Evolutionary conservation across 2,329 filamentous ascomycete species (phyloP).

Genomic region (Diaporthe capsici): DNA sequence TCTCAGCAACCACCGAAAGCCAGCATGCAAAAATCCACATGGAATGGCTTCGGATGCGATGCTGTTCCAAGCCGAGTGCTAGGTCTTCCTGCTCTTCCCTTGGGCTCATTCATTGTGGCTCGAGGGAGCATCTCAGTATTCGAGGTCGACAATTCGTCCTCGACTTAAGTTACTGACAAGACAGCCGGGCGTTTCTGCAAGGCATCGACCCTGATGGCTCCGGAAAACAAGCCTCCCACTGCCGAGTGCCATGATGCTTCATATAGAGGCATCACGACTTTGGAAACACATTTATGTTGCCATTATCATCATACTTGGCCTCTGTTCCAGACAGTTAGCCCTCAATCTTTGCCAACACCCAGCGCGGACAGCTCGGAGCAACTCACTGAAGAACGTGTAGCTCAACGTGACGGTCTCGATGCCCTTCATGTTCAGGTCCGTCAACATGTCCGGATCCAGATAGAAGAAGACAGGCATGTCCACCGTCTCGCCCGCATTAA

Average conservation of each 20-base stretch:
- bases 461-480: conserved; percentile 99
- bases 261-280: conserved; percentile 38
- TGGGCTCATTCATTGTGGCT: not conserved
- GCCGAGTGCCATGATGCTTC: not conserved
- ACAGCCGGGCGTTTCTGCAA: not conserved
- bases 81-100: too few species aligned
- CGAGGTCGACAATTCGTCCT: not conserved
- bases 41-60: not conserved
- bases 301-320: conserved; percentile 87
- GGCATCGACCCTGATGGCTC: not conserved
- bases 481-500: conserved; percentile 95
- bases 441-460: conserved; percentile 94
- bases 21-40: not conserved
- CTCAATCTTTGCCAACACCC: not conserved
- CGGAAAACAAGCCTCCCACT: not conserved
- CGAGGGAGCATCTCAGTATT: not conserved
- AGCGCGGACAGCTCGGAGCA: not conserved
- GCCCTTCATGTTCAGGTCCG: conserved; percentile 91
- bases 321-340: conserved; percentile 66
- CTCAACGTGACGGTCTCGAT: conserved; percentile 96
- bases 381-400: conserved; percentile 98
- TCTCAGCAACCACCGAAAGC: not conserved
- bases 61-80: not conserved
- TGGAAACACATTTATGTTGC: conserved; percentile 68
- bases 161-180: not conserved